Base-by-base conservation (phyloP, 1,284 basidiomycete genomes). In the Microbotryum violaceum region DNA sequence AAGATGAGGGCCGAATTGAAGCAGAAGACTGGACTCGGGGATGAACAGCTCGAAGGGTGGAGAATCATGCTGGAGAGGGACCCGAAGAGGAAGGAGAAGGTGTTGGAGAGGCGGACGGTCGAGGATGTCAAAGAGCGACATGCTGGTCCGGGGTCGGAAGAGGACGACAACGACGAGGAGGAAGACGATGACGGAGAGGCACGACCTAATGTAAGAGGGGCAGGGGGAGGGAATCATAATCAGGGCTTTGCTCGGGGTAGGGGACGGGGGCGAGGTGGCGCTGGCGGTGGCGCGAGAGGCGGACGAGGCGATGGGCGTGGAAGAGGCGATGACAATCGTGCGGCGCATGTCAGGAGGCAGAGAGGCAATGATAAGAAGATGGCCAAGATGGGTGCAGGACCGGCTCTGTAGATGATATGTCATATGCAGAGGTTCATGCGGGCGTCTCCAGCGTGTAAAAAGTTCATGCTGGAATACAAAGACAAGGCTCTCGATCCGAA, bases 1-100 rank as follows among this genome's bases (percentile, higher is more conserved):
- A 84, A 85, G 69, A 79, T 79, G 0, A 78, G 91, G 42, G 78
- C 77, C 7, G 82, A 85, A 56, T 77, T 93, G 62, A 82, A 81
- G 69, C 78, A 80, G 23, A 80, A 82, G 66, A 90, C 87, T 46
- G 83, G 85, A 4, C 85, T 84, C 83, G 75, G 71, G 18, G 85
- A 93, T 72, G 85, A 86, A 67, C 89, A 91, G 72, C 83, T 92
- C 33, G 89, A 93, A 74, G 90, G 89, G 0, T 93, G 90, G 89
- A 81, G 75, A 61, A 83, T 87, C 59, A 89, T 92, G 86, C 76
- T 93, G 56, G 90, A 93, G 62, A 78, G 85, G 70, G 85, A 90
- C 70, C 37, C 37, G 37, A 42, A 42, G 37, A 74, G 76, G 62
- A 77, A 77, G 61, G 75, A 75, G 18, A 72, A 74, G 23, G 76